phyloP scores from a whole-genome alignment of 1,284 basidiomycete genomes.

The Garcileccinum viscosum region DNA sequence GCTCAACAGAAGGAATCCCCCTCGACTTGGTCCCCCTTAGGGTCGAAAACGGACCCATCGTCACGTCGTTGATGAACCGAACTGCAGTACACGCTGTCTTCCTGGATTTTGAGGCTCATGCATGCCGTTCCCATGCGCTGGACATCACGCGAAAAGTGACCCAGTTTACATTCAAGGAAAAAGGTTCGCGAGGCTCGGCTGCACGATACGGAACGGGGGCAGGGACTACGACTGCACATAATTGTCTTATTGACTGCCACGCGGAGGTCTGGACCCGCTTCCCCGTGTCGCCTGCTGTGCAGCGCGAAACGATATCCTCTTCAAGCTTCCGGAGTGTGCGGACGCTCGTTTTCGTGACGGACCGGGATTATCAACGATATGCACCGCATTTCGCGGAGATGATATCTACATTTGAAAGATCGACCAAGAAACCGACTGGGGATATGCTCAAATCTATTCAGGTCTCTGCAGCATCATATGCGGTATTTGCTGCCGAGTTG shows the following conservation, averaged over 20 bases:
- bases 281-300: too few species aligned
- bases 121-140: constrained; percentile 50
- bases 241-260: constrained; percentile 61
- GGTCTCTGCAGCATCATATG: constrained; percentile 35
- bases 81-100: constrained; percentile 46
- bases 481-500: constrained; percentile 25
- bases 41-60: too few species aligned
- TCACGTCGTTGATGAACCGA: too few species aligned
- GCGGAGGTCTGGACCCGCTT: constrained; percentile 67
- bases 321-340: too few species aligned
- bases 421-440: constrained; percentile 57
- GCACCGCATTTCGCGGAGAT: constrained; percentile 50
- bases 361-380: constrained; percentile 42
- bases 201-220: too few species aligned
- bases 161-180: constrained; percentile 60
- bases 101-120: constrained; percentile 39
- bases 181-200: constrained; percentile 31
- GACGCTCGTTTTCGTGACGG: constrained; percentile 51
- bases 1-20: constrained; percentile 51
- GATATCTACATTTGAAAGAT: constrained; percentile 51
- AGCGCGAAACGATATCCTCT: too few species aligned
- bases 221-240: constrained; percentile 49
- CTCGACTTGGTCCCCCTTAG: too few species aligned
- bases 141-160: constrained; percentile 60
- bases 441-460: constrained; percentile 44